Base-by-base conservation (phyloP, 2,329 filamentous ascomycete genomes). In the Aspergillus fumigatus region DNA sequence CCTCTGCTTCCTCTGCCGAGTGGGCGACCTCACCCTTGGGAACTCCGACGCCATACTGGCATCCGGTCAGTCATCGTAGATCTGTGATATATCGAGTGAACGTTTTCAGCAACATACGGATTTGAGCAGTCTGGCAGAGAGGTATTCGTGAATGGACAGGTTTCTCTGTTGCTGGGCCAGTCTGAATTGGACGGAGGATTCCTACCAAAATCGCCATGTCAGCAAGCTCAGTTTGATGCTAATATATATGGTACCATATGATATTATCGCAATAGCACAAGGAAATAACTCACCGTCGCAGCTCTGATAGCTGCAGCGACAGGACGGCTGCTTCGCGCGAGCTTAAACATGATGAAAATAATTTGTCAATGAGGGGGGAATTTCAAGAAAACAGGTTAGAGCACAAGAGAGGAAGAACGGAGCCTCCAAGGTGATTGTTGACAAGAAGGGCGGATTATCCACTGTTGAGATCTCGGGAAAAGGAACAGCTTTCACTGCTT, bases 61-160 rank as follows among this genome's bases (percentile, higher is more conserved):
- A 32, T 27, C 55, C 54, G 51, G 65, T 73, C 60, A 72, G 67
- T 57, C 47, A 61, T 17, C 25, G 43, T 38, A 48, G 29, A 50
- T 59, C 49, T 27, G 25, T 52, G 38, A 21, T 23, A 40, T 29
- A 40, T 19, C 29, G 47, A 47, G 26, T 45, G 27, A 9, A 26
- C 4, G 40, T 47, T 41, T 43, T 7, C 29, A 45, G 49, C 25
- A 47, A 59, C 56, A 26, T 79, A 86, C 84, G 68, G 77, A 79
- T 72, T 86, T 90, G 72, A 99, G 84, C 67, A 99, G 87, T 76
- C 92, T 90, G 69, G 92, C 91, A 69, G 94, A 97, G 72, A 93
- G 88, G 81, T 97, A 97, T 82, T 99, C 94, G 83, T 99, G 94
- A 73, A 99, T 96, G 74, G 91, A 94, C 74, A 99, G 85, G 73